These are phyloP conservation scores for Boletus barrowsii DNA, from an alignment of 768 basidiomycete genomes.

Conservation along the genomic window DNA sequence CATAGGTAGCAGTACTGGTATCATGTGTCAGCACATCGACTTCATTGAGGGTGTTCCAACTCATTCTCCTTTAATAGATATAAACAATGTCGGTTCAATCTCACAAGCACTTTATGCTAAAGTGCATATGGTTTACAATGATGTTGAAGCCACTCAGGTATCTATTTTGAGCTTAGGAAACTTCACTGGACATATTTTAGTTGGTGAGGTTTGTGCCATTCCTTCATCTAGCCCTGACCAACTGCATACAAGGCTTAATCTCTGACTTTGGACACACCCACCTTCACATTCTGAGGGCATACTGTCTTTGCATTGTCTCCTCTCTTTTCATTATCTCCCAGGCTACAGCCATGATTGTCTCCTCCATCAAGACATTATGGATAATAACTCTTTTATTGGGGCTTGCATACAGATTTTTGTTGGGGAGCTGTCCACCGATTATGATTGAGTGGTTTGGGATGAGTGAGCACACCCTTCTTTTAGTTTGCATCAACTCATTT, in stretches of 20 bases:
- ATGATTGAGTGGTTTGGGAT: conserved; percentile 89
- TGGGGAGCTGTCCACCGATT: conserved; percentile 73
- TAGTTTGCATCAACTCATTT: not conserved
- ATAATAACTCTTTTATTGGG: conserved; percentile 31
- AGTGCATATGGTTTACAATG: conserved; percentile 59
- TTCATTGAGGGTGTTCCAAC: not conserved
- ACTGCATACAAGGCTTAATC: conserved; percentile 47
- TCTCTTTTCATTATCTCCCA: conserved; percentile 72
- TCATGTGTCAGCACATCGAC: conserved; percentile 58
- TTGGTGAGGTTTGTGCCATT: conserved; percentile 44
- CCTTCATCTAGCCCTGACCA: not conserved
- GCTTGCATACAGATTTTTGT: conserved; percentile 66
- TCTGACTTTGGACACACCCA: conserved; percentile 63
- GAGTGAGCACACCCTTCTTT: conserved; percentile 43
- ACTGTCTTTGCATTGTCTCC: conserved; percentile 66
- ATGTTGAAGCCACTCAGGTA: conserved; percentile 72
- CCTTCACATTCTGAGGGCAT: conserved; percentile 60
- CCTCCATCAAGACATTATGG: conserved; percentile 66
- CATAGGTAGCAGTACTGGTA: conserved; percentile 66
- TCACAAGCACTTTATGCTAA: conserved; percentile 65
- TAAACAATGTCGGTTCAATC: conserved; percentile 85
- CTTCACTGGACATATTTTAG: conserved; percentile 70
- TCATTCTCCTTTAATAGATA: conserved; percentile 42
- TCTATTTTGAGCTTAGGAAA: conserved; percentile 80
- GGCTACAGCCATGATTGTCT: conserved; percentile 50